Base-by-base conservation (phyloP, 1,139 yeast genomes). In the Lodderomyces theae region DNA sequence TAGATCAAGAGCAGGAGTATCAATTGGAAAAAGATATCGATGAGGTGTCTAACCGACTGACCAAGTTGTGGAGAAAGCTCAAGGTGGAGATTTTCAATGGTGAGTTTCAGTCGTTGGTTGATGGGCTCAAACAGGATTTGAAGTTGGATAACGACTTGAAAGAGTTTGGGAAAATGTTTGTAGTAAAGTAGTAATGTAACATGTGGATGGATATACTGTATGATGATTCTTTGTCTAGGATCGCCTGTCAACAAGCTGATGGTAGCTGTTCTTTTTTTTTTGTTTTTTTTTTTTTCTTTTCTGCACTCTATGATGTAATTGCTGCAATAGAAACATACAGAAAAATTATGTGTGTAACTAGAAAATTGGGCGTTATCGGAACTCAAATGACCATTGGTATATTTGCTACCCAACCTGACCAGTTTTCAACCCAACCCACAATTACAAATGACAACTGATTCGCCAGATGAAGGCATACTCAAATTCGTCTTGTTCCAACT, bases 51-150 rank as follows among this genome's bases (percentile, higher is more conserved):
- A 44, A 41, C 11, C 54, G 53, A 18, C 47, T 66, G 38, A 54
- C 48, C 37, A 52, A 52, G 9, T 51, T 64, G 26, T 49, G 55
- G 40, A 43, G 44, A n/a, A 58, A 53, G 48, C 51, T 64, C 8
- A 58, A 57, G 47, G 47, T 51, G 32, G 59, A 60, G n/a, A 45
- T 65, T 12, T 66, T 61, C 44, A 16, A 34, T 18, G 47, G 44
- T 5, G 56, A 56, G 30, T 66, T 55, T 45, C 51, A 56, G 44
- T 47, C 46, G 2, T 50, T 49, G 36, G 36, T 57, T 23, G 52
- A 50, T 15, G 47, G 46, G 24, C 60, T 66, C 38, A 50, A 52
- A 4, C 57, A 52, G 17, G 73, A 67, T 47, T 53, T 67, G 42
- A 54, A 57, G 29, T 46, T 54, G 37, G 71, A 66, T 40, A 47